Evolutionary conservation across 306 rosid genomes (phyloP).

Genomic region (Pterocarpus macrocarpus): DNA sequence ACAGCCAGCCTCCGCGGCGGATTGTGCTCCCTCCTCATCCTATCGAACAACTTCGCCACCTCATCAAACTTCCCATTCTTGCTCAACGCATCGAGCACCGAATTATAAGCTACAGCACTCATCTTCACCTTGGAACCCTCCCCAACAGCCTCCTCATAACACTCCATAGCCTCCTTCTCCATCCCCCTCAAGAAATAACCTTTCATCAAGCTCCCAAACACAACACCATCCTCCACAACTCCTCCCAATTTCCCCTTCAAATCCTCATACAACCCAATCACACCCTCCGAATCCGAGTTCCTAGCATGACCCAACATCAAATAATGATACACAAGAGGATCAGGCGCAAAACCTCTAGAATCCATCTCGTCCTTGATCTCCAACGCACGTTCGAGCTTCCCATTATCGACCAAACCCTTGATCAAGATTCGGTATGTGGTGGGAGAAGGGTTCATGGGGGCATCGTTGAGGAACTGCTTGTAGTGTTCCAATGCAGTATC

Average conservation of each 20-base stretch:
- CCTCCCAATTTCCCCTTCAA: slow-evolving; percentile 73
- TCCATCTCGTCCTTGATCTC: slow-evolving; percentile 82
- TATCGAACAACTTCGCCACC: slow-evolving; percentile 76
- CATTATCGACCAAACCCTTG: slow-evolving; percentile 85
- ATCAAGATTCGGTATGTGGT: slow-evolving; percentile 79
- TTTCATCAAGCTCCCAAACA: slow-evolving; percentile 86
- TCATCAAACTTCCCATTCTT: slow-evolving; percentile 80
- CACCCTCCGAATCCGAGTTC: slow-evolving; percentile 68
- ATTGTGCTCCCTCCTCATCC: slow-evolving; percentile 72
- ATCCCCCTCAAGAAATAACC: slow-evolving; percentile 85
- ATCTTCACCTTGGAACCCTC: slow-evolving; percentile 71
- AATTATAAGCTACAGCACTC: slow-evolving; percentile 78
- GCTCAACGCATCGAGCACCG: slow-evolving; percentile 83
- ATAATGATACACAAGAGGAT: slow-evolving; percentile 76
- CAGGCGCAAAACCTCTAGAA: slow-evolving; percentile 68
- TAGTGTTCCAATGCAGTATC: slow-evolving; percentile 92
- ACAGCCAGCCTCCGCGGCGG: slow-evolving; percentile 67
- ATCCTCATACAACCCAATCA: slow-evolving; percentile 73
- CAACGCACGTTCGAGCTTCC: slow-evolving; percentile 72
- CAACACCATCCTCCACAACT: slow-evolving; percentile 76
- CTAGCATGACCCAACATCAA: slow-evolving; percentile 83
- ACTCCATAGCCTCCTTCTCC: slow-evolving; percentile 90
- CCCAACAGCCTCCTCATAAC: slow-evolving; percentile 75
- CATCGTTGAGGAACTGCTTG: slow-evolving; percentile 83
- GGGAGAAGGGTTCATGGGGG: slow-evolving; percentile 88